Conservation (phyloP, 2,329 filamentous ascomycete genomes). For the Neonectria sp. region DNA sequence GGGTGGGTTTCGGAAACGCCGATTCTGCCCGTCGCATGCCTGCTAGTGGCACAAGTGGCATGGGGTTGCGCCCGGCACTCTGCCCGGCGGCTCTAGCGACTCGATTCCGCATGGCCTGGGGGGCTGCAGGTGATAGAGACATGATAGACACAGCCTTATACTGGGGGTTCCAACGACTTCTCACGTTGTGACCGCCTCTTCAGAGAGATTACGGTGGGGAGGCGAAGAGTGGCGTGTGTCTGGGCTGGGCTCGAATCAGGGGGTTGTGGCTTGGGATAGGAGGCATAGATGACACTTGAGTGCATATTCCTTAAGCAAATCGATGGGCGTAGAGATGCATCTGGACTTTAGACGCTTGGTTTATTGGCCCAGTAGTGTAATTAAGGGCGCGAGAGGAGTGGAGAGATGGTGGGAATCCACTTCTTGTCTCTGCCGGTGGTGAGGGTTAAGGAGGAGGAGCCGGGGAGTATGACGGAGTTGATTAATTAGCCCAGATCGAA, state of each 20-base stretch:
- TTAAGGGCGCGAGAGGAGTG: conserved; percentile 2
- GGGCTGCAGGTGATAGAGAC: not conserved
- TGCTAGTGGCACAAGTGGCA: conserved; percentile 15
- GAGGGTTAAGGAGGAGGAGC: not conserved
- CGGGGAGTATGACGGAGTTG: not conserved
- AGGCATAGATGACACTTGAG: conserved; percentile 2
- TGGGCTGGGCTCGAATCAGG: conserved; percentile 12
- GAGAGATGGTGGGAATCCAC: conserved; percentile 8
- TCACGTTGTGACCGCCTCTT: conserved; percentile 20
- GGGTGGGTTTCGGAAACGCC: conserved; percentile 19
- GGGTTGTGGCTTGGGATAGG: conserved; percentile 25
- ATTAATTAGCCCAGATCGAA: not conserved
- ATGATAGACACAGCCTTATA: not conserved
- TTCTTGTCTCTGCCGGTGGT: conserved; percentile 10
- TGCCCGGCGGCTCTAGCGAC: conserved; percentile 1
- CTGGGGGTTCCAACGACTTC: not conserved
- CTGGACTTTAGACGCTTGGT: not conserved
- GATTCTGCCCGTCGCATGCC: conserved; percentile 13
- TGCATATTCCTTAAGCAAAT: not conserved
- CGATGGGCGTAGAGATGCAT: conserved; percentile 4
- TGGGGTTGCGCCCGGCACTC: conserved; percentile 23
- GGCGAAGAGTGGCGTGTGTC: conserved; percentile 2
- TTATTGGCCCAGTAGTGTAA: not conserved
- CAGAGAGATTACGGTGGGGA: conserved; percentile 13
- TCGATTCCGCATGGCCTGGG: not conserved